These are phyloP conservation scores for Echinochloa phyllopogon DNA, from an alignment of 176 grass and related monocot genomes.

Conservation along the genomic window DNA sequence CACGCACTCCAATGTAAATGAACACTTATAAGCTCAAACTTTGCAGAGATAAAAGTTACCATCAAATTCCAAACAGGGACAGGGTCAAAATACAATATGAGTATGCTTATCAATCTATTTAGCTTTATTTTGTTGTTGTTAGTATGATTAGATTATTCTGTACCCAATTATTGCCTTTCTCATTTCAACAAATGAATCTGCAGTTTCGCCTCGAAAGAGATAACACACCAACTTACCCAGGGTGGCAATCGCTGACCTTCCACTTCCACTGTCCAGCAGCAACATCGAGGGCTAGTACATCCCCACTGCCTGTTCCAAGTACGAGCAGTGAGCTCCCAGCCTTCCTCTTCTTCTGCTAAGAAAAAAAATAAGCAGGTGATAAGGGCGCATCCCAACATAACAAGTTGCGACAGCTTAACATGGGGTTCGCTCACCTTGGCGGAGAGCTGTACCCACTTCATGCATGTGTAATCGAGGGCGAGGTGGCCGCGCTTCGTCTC, in stretches of 20 bases:
- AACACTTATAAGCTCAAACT: not conserved
- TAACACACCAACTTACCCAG: conserved; percentile 56
- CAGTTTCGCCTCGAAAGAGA: not conserved
- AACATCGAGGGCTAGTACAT: conserved; percentile 72
- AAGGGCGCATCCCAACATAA: not conserved
- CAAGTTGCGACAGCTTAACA: not conserved
- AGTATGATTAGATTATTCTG: not conserved
- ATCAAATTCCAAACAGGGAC: conserved; percentile 24
- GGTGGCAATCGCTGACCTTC: conserved; percentile 68
- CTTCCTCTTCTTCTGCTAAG: conserved; percentile 67
- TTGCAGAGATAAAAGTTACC: conserved; percentile 24
- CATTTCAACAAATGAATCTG: conserved; percentile 11
- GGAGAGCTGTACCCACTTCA: conserved; percentile 90
- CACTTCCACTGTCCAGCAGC: conserved; percentile 73
- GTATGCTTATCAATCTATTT: not conserved
- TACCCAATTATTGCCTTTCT: not conserved
- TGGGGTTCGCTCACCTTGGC: conserved; percentile 59
- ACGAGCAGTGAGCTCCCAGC: conserved; percentile 61
- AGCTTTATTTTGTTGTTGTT: not conserved
- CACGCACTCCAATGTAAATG: conserved; percentile 14
- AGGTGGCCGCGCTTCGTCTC: conserved; percentile 80
- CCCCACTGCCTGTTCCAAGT: conserved; percentile 77
- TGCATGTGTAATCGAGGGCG: conserved; percentile 97
- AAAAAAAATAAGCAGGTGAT: conserved; percentile 43
- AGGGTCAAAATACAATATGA: conserved; percentile 33